Percentiles rank a stretch among this genome's conserved stretches.
Conservation (phyloP, 2,329 filamentous ascomycete species). For the Monosporascus sp. region DNA sequence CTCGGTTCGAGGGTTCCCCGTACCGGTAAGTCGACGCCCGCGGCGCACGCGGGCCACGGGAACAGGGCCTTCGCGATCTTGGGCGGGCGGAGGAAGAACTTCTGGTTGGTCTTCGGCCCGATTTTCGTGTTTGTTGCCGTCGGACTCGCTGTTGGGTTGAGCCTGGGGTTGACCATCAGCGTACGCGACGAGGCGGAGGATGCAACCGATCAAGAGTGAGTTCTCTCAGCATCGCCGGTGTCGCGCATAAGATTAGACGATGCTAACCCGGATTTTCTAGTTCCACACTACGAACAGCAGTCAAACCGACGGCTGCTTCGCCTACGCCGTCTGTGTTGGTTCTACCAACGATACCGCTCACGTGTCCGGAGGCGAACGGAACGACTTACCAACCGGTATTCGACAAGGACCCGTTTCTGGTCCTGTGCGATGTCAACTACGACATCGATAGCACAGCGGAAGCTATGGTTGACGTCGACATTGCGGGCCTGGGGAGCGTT, state of each 20-base stretch:
- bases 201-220: background rate
- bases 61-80: conserved; percentile 5
- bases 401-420: conserved; percentile 18
- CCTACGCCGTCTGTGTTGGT: background rate
- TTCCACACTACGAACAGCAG: background rate
- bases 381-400: conserved; percentile 23
- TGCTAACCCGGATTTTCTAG: background rate
- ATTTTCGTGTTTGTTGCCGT: conserved; percentile 17
- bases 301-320: background rate
- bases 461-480: conserved; percentile 25
- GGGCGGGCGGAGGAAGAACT: conserved; percentile 15
- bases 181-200: background rate
- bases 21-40: background rate
- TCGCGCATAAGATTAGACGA: background rate
- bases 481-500: conserved; percentile 18
- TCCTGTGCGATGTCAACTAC: conserved; percentile 33
- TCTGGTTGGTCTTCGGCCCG: conserved; percentile 21
- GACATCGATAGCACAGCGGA: conserved; percentile 12
- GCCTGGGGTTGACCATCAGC: conserved; percentile 14
- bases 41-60: background rate
- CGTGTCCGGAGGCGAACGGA: conserved; percentile 29
- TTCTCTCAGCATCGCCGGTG: background rate
- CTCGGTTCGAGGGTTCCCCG: background rate
- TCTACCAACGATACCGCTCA: conserved; percentile 6
- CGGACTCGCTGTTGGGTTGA: conserved; percentile 20